A percentile compares a stretch with the other conserved stretches of the same genome.
These are phyloP conservation scores for Phytophthora megakarya DNA, from an alignment of 352 stramenopile species.

Conservation along the genomic window DNA sequence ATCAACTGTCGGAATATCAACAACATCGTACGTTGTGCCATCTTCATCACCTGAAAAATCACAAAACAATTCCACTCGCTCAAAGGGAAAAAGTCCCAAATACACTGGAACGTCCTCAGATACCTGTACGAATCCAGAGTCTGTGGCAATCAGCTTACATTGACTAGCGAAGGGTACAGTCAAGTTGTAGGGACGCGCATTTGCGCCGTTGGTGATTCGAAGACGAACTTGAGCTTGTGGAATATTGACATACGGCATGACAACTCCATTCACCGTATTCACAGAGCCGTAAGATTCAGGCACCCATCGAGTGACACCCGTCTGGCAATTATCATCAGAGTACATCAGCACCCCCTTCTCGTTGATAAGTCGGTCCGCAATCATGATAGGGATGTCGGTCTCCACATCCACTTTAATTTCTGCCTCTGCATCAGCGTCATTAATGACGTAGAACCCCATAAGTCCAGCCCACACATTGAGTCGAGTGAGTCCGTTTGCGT, in stretches of 20 bases:
- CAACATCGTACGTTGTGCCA: conserved; percentile 54
- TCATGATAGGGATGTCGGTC: conserved; percentile 62
- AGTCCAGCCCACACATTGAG: conserved; percentile 72
- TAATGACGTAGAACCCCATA: conserved; percentile 62
- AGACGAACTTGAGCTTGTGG: conserved; percentile 66
- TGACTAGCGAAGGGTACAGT: conserved; percentile 66
- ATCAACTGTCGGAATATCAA: conserved; percentile 45
- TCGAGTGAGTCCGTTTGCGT: conserved; percentile 67
- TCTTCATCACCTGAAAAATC: conserved; percentile 53
- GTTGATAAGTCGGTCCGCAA: conserved; percentile 58
- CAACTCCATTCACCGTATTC: conserved; percentile 69
- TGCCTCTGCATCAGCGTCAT: conserved; percentile 53
- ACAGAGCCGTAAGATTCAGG: conserved; percentile 66
- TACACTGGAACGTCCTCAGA: conserved; percentile 25
- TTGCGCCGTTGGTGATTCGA: conserved; percentile 60
- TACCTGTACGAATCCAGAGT: conserved; percentile 64
- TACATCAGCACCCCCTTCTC: conserved; percentile 63
- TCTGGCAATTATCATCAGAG: conserved; percentile 64
- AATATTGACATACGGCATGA: conserved; percentile 73
- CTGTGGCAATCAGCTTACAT: conserved; percentile 65
- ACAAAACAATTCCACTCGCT: conserved; percentile 63
- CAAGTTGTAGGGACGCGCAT: conserved; percentile 79
- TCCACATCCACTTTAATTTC: conserved; percentile 59
- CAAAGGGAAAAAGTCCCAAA: conserved; percentile 59
- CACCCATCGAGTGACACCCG: conserved; percentile 52